Evolutionary conservation across 495 filamentous ascomycete species (phyloP).

Genomic region (Lophiostoma macrostomum): DNA sequence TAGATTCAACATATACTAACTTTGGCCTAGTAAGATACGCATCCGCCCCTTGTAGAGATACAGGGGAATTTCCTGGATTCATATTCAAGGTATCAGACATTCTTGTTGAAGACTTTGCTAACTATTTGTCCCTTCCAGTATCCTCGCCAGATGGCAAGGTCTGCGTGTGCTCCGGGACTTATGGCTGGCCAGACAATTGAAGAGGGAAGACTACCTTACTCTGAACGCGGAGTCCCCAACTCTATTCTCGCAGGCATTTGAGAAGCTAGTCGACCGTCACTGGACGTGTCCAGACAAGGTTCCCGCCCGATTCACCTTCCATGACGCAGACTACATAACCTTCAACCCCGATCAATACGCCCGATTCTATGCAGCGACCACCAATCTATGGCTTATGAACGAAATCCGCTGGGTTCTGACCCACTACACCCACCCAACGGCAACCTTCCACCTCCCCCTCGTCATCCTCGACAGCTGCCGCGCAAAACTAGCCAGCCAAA

Average conservation of each 20-base stretch:
- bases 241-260: neutral
- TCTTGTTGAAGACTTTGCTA: conserved; percentile 2
- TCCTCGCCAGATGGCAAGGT: conserved; percentile 19
- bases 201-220: conserved; percentile 6
- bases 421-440: conserved; percentile 1
- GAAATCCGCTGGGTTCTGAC: conserved; percentile 19
- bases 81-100: neutral
- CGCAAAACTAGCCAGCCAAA: neutral
- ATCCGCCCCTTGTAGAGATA: too few relatives aligned
- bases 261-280: neutral
- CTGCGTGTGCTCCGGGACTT: conserved; percentile 10
- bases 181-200: conserved; percentile 7
- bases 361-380: conserved; percentile 21
- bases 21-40: too few relatives aligned
- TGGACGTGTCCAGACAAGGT: neutral
- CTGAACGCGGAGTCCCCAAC: neutral
- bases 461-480: neutral
- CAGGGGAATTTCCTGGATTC: neutral
- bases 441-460: neutral
- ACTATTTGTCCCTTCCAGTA: too few relatives aligned
- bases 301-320: neutral
- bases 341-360: conserved; percentile 11
- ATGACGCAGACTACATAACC: conserved; percentile 7
- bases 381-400: conserved; percentile 13
- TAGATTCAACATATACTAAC: too few relatives aligned